Evolutionary conservation across 1,284 basidiomycete genomes (phyloP), one percentile per base, ranked within the genome.

Genomic region (Spongispora temasekensis): DNA sequence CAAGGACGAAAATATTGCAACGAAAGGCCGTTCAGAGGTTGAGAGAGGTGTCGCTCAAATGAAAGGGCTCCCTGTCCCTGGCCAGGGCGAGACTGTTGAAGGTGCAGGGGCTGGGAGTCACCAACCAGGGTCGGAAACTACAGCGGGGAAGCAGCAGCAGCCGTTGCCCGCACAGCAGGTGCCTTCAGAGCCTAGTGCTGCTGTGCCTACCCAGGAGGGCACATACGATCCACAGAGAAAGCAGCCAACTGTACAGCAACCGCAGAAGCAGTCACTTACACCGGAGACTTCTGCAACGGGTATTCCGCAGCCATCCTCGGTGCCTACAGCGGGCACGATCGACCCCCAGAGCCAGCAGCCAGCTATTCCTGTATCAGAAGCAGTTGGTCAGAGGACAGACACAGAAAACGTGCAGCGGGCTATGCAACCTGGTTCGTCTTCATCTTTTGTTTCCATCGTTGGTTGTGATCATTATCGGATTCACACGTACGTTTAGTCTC

Each of bases 21-120:
- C 53, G 13, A 69, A 67, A 46, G 72, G 75, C 9, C 61, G 64
- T 15, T 27, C 65, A 4, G 75, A 74, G 54, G 54, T 71, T 1
- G 61, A 71, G 25, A 54, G 48, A 32, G 72, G 72, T 9, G 15
- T 73, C 7, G 67, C 70, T 2, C 64, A 35, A 37, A 46, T 74
- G 25, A 70, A 61, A 40, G 65, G 70, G 4, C n/a, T 5, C 23
- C 15, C 25, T 3, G 46, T 25, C 27, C 25, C 46, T 3, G 17
- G 31, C 31, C 31, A 32, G 31, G 34, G 4, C 3, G 56, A 56
- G 40, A 8, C 48, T 1, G 48, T 25, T 4, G 63, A 53, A 0
- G 30, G 23, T 10, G 46, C 46, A 27, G 44, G 5, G 15, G 46
- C 6, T 32, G 12, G 12, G 12, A 12, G 31, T n/a, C n/a, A n/a